Evolutionary conservation across 202 grass and related monocot species (phyloP).

Genomic region (Musa balbisiana): DNA sequence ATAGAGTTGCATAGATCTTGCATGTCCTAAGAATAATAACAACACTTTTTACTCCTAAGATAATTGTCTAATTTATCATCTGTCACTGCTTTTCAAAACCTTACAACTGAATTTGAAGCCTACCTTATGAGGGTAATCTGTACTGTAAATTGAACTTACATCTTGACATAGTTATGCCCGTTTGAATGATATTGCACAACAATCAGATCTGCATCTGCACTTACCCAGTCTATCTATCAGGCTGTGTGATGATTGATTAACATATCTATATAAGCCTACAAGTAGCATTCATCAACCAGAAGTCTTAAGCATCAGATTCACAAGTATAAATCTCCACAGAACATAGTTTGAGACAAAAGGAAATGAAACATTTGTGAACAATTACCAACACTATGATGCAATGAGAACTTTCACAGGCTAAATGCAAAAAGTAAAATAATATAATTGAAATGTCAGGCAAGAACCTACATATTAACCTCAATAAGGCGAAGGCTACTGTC

Average conservation of each 20-base stretch:
- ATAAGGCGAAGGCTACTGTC: constrained; percentile 92
- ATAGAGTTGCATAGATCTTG: not conserved
- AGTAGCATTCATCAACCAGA: not conserved
- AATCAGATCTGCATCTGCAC: not conserved
- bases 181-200: not conserved
- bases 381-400: not conserved
- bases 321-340: not conserved
- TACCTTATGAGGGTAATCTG: too few relatives aligned
- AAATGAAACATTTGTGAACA: not conserved
- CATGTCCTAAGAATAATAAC: not conserved
- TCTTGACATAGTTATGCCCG: not conserved
- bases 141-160: not conserved
- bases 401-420: not conserved
- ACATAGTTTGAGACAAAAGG: not conserved
- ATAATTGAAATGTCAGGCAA: constrained; percentile 20
- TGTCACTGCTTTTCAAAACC: not conserved
- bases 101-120: not conserved
- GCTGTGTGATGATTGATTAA: not conserved
- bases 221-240: not conserved
- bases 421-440: constrained; percentile 18
- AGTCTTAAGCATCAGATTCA: not conserved
- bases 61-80: not conserved
- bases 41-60: not conserved
- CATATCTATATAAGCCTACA: not conserved
- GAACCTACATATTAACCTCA: constrained; percentile 94